Evolutionary conservation across 352 stramenopile genomes (phyloP).

Genomic region (Pilasporangium apinafurcum): DNA sequence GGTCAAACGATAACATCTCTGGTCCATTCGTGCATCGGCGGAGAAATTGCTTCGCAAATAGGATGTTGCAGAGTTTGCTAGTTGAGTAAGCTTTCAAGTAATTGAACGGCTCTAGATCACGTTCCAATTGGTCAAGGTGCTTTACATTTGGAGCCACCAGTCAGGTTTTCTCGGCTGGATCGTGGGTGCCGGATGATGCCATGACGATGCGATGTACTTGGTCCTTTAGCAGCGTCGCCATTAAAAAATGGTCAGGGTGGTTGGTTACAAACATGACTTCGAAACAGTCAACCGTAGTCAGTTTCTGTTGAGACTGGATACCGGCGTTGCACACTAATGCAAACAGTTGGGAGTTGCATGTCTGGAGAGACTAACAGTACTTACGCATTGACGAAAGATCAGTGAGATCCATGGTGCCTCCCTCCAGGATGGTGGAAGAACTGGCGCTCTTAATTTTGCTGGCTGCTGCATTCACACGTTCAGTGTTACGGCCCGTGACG

Average conservation of each 20-base stretch:
- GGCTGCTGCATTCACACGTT: slow-evolving; percentile 15
- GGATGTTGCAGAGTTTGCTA: slow-evolving; percentile 36
- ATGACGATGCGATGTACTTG: slow-evolving; percentile 24
- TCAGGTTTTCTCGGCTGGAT: slow-evolving; percentile 3
- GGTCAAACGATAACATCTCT: slow-evolving; percentile 27
- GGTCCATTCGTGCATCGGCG: slow-evolving; percentile 14
- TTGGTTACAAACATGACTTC: slow-evolving; percentile 37
- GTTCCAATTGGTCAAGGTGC: slow-evolving; percentile 18
- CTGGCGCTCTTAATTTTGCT: slow-evolving; percentile 8
- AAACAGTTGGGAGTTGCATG: slow-evolving; percentile 16
- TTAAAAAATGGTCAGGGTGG: slow-evolving; percentile 31
- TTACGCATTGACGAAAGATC: slow-evolving; percentile 16
- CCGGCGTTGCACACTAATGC: slow-evolving; percentile 30
- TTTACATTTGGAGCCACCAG: slow-evolving; percentile 15
- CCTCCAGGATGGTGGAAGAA: slow-evolving; percentile 4
- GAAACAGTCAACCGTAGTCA: slow-evolving; percentile 16
- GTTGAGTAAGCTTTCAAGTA: slow-evolving; percentile 19
- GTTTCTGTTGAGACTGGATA: slow-evolving; percentile 15
- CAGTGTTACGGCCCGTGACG: slow-evolving; percentile 11
- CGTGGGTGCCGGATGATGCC: slow-evolving; percentile 22
- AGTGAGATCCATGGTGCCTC: slow-evolving; percentile 12
- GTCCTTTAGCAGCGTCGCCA: slow-evolving; percentile 13
- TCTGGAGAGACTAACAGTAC: slow-evolving; percentile 14
- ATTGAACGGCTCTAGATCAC: slow-evolving; percentile 6
- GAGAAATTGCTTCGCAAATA: slow-evolving; percentile 34